A percentile compares a stretch with the other conserved stretches of the same genome.
Conservation (phyloP, 768 basidiomycete genomes). For the Psilocybe cubensis region DNA sequence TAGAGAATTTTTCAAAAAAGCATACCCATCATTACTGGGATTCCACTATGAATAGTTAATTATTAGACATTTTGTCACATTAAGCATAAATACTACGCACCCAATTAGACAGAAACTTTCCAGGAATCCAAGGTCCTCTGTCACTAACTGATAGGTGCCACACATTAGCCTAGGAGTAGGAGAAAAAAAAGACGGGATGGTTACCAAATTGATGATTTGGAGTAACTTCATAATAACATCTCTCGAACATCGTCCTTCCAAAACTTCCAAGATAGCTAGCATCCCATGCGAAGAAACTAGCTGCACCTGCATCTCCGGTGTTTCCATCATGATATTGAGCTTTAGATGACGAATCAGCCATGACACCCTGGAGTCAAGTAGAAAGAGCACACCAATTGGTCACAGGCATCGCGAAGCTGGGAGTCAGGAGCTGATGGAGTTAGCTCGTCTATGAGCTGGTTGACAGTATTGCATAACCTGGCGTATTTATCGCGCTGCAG, state of each 20-base stretch:
- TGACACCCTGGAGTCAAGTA: background rate
- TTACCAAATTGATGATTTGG: slow-evolving; percentile 87
- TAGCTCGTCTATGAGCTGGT: slow-evolving; percentile 85
- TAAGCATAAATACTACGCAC: slow-evolving; percentile 37
- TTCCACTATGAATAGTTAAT: slow-evolving; percentile 59
- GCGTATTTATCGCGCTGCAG: slow-evolving; percentile 94
- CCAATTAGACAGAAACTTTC: slow-evolving; percentile 96
- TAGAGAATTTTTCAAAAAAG: slow-evolving; percentile 7
- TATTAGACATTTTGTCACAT: background rate
- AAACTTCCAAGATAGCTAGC: slow-evolving; percentile 91
- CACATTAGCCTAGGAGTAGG: background rate
- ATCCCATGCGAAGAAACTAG: slow-evolving; percentile 93
- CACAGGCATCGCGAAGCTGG: slow-evolving; percentile 81
- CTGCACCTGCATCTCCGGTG: slow-evolving; percentile 85
- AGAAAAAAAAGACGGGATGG: background rate
- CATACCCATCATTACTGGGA: slow-evolving; percentile 92
- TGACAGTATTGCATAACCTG: slow-evolving; percentile 78
- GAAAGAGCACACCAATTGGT: slow-evolving; percentile 70
- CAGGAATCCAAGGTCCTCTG: slow-evolving; percentile 78
- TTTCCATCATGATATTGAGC: slow-evolving; percentile 77
- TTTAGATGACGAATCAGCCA: slow-evolving; percentile 29
- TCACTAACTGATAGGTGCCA: slow-evolving; percentile 55
- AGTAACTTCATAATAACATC: slow-evolving; percentile 87
- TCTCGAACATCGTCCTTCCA: slow-evolving; percentile 85
- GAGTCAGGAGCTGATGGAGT: slow-evolving; percentile 82